phyloP scores from a whole-genome alignment of 2,329 filamentous ascomycete genomes.

The Hypoxylon sp. region DNA sequence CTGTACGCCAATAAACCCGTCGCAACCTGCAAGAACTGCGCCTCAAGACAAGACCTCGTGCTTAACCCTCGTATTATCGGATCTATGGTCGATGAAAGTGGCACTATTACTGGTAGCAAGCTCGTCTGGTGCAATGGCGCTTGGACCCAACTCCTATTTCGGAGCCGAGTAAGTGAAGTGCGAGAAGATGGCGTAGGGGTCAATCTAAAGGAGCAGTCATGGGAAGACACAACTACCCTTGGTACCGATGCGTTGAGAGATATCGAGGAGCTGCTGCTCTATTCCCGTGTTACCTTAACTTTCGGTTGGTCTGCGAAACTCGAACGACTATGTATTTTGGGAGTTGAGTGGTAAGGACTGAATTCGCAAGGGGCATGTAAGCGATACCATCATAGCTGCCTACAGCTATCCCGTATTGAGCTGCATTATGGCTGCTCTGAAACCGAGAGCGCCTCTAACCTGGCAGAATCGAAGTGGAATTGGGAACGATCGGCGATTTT shows the following conservation, averaged over 20 bases:
- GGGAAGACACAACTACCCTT: constrained; percentile 58
- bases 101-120: constrained; percentile 64
- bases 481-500: neutral
- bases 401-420: neutral
- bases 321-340: constrained; percentile 59
- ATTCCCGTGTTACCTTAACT: constrained; percentile 66
- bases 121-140: constrained; percentile 67
- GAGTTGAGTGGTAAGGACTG: constrained; percentile 57
- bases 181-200: constrained; percentile 23
- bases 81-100: constrained; percentile 68
- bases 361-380: neutral
- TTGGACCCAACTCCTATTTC: constrained; percentile 61
- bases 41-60: constrained; percentile 48
- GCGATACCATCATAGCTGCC: neutral
- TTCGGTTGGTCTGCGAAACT: constrained; percentile 67
- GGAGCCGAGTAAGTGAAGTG: constrained; percentile 14
- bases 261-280: constrained; percentile 67
- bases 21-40: constrained; percentile 59
- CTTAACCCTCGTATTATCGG: constrained; percentile 61
- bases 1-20: constrained; percentile 65
- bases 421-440: neutral
- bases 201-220: constrained; percentile 62
- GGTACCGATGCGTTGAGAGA: constrained; percentile 60
- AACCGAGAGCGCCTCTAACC: neutral
- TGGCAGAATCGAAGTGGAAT: neutral